Percentiles rank a stretch among this genome's conserved stretches.
phyloP scores from a whole-genome alignment of 768 basidiomycete species.

The Rhizopogon vinicolor region DNA sequence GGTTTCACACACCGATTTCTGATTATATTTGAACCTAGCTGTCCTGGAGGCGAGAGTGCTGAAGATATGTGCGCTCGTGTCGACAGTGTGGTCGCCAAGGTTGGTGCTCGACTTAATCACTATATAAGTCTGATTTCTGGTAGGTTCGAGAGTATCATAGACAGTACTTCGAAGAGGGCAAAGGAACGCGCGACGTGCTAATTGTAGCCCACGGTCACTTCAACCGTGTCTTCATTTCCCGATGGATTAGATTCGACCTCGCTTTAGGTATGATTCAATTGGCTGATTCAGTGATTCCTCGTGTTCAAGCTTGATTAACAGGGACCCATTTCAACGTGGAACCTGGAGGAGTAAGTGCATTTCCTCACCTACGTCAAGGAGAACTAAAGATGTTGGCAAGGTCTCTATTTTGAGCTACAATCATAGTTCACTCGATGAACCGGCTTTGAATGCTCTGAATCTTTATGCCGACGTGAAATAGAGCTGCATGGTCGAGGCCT shows the following conservation, averaged over 20 bases:
- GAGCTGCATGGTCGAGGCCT: not conserved
- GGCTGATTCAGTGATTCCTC: not conserved
- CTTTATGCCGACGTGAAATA: conserved; percentile 45
- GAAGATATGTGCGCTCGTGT: conserved; percentile 77
- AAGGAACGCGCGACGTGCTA: conserved; percentile 71
- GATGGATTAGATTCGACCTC: conserved; percentile 75
- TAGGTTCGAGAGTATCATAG: conserved; percentile 74
- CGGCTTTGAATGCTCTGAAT: conserved; percentile 72
- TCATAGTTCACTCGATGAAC: conserved; percentile 74
- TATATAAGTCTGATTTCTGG: not conserved
- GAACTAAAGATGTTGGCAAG: conserved; percentile 29
- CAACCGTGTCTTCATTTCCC: conserved; percentile 70
- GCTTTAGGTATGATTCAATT: conserved; percentile 38
- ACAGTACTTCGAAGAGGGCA: conserved; percentile 62
- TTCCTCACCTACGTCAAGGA: not conserved
- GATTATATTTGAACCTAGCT: conserved; percentile 39
- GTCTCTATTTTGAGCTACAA: conserved; percentile 82
- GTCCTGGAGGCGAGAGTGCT: conserved; percentile 83
- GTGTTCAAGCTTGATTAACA: conserved; percentile 16
- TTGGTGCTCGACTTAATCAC: conserved; percentile 17
- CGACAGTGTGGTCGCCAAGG: conserved; percentile 70
- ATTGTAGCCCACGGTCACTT: conserved; percentile 90
- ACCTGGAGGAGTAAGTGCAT: conserved; percentile 62
- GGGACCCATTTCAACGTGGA: conserved; percentile 83
- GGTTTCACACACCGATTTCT: not conserved